Percentiles rank a stretch among this genome's conserved stretches.
These are phyloP conservation scores for Diophrys sp. DNA, from an alignment of 73 alveolate genomes.

Conservation along the genomic window DNA sequence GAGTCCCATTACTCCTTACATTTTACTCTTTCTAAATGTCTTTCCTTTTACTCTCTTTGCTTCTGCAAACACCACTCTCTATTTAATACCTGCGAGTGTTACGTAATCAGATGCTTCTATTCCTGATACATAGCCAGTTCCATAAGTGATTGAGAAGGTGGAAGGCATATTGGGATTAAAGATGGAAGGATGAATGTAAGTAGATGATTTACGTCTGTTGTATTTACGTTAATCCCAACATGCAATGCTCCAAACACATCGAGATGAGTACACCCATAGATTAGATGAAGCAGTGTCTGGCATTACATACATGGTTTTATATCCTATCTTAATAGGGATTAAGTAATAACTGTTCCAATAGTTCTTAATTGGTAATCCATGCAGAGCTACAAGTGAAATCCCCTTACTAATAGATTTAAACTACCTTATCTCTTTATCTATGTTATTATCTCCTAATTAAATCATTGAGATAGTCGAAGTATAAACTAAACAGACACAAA, in stretches of 20 bases:
- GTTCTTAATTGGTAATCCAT: slow-evolving; percentile 53
- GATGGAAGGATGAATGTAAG: slow-evolving; percentile 23
- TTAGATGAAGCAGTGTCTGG: slow-evolving; percentile 74
- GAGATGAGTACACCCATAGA: slow-evolving; percentile 64
- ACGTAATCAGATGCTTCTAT: slow-evolving; percentile 29
- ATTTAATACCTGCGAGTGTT: slow-evolving; percentile 27
- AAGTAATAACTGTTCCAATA: slow-evolving; percentile 70
- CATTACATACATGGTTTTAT: slow-evolving; percentile 54
- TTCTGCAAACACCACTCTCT: slow-evolving; percentile 52
- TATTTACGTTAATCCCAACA: background rate
- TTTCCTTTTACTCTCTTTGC: slow-evolving; percentile 36
- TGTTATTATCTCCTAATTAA: no score
- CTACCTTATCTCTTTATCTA: no score
- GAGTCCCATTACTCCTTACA: slow-evolving; percentile 80
- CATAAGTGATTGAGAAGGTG: slow-evolving; percentile 34
- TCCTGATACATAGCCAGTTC: slow-evolving; percentile 30
- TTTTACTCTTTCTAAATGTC: slow-evolving; percentile 40
- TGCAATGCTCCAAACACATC: slow-evolving; percentile 19
- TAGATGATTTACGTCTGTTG: slow-evolving; percentile 34
- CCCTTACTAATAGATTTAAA: no score
- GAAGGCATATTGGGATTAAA: slow-evolving; percentile 23
- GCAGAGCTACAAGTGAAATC: no score
- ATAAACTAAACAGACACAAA: no score
- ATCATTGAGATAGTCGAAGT: no score
- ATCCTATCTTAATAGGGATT: slow-evolving; percentile 51